Base-by-base conservation (phyloP, 495 filamentous ascomycete genomes). In the Zalerion maritima region DNA sequence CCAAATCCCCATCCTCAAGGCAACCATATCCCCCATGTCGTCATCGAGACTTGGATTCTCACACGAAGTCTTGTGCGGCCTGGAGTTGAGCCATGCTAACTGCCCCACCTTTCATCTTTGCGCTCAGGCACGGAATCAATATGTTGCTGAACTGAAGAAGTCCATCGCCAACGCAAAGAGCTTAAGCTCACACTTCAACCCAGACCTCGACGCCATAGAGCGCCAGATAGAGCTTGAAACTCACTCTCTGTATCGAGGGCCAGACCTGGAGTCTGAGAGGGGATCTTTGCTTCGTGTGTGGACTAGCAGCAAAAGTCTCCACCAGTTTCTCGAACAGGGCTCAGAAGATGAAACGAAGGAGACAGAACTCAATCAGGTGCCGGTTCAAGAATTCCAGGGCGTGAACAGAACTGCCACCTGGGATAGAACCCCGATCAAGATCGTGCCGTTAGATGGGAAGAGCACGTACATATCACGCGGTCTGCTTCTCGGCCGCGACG, bases 21-120 rank as follows among this genome's bases (percentile, higher is more conserved):
- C 69, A 2, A 70, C 73, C 1, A 58, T 78, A 7, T 69, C 71
- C 3, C 74, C 73, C 0, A 72, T 75, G 32, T 64, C 71, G 27
- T 75, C 71, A 1, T 67, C 68, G 0, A 40, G 74, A 4, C 35
- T 75, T 5, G 59, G 63, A 8, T 50, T 71, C 17, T 58, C 69
- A 26, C 54, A 63, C 12, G 73, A 75, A 36, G 59, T 60, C 16
- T 63, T 68, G n/a, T 55, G 61, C 6, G 61, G 68, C 1, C 47
- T 77, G 15, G 62, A 69, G 10, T 68, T 62, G 24, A 63, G 73
- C 22, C 71, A 76, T 45, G 56, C 60, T 1, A 60, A 65, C 18
- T 63, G 66, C 18, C 67, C 71, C 4, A 57, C 58, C 5, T 75
- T 78, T 32, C 63, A 64, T n/a, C 56, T 55, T 0, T 54, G 71